Percentiles rank a stretch among this genome's conserved stretches.
These are phyloP conservation scores for Fusarium sp. DNA, from an alignment of 2,329 filamentous ascomycete species.

Conservation along the genomic window DNA sequence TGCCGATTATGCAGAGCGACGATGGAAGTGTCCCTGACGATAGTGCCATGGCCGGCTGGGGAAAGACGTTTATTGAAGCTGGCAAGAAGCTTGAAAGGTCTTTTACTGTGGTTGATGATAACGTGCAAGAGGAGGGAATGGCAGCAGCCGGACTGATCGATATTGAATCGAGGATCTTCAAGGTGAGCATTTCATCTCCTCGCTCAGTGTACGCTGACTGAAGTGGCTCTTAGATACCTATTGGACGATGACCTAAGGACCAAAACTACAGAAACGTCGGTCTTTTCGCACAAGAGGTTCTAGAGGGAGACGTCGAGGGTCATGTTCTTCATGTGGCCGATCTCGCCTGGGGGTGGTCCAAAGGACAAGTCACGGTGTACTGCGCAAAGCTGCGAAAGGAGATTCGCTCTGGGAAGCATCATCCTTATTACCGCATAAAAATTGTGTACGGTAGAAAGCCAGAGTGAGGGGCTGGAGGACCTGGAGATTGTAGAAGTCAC, in stretches of 20 bases:
- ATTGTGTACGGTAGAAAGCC: conserved; percentile 2
- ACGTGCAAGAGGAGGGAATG: not conserved
- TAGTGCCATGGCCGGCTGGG: not conserved
- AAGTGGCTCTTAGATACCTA: not conserved
- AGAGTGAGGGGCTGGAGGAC: not conserved
- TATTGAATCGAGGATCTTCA: conserved; percentile 3
- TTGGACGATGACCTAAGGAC: conserved; percentile 18
- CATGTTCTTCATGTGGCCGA: not conserved
- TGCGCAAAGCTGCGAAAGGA: conserved; percentile 2
- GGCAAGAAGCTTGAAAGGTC: not conserved
- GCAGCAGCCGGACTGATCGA: conserved; percentile 4
- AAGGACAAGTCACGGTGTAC: not conserved
- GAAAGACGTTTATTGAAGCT: not conserved
- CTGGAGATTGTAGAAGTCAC: not conserved
- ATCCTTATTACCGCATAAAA: not conserved
- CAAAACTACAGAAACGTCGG: conserved; percentile 5
- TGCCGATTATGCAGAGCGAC: not conserved
- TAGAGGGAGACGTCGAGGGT: conserved; percentile 18
- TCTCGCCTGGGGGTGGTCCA: not conserved
- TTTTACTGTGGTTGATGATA: not conserved
- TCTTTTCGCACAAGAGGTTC: not conserved
- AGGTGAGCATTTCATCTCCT: not conserved
- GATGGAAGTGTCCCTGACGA: not conserved
- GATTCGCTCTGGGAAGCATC: not conserved
- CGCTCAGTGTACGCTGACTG: not conserved